Base-by-base conservation (phyloP, 2,329 filamentous ascomycete species). In the Acrocalymma vagum region DNA sequence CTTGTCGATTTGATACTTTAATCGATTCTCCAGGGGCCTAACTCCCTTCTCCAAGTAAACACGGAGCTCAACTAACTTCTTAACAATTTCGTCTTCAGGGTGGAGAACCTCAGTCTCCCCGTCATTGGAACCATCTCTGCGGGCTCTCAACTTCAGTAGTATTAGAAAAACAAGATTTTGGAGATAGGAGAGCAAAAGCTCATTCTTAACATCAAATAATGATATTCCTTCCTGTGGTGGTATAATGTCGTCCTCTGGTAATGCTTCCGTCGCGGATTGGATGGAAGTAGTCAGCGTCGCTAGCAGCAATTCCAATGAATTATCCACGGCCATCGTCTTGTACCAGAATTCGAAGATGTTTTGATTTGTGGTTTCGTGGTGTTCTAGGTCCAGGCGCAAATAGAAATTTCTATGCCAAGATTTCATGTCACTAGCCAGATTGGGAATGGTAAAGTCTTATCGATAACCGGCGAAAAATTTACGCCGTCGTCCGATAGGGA, bases 1-100 rank as follows among this genome's bases (percentile, higher is more conserved):
- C 65, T 95, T 94, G 70, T 97, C 93, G 60, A 99, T 90, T 67
- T 96, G 92, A 72, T 96, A 99, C 54, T 91, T 93, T 48, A 99
- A 74, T 58, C 92, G 88, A 54, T 87, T 87, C 72, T 99, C 95
- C 11, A 97, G 74, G 0, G 94, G 94, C 11, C 89, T 84, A 3
- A 96, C 88, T 53, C 94, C 95, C 65, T 91, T 91, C 63, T 99
- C 95, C 1, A 99, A 78, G 66, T 95, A 97, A 1, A 96, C 78
- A n/a, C 93, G 83, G 36, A 96, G 77, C 69, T 96, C 91, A 13
- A 92, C 84, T n/a, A 99, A 79, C 65, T 95, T 96, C 55, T 86
- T 86, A 3, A 94, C 86, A 0, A 92, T 85, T 2, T 86, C 79
- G 32, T 87, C 81, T 30, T 85, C 78, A 1, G 85, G 70, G 0